These are phyloP conservation scores for Crithidia sp. DNA, from an alignment of 208 protist genomes.

Conservation along the genomic window DNA sequence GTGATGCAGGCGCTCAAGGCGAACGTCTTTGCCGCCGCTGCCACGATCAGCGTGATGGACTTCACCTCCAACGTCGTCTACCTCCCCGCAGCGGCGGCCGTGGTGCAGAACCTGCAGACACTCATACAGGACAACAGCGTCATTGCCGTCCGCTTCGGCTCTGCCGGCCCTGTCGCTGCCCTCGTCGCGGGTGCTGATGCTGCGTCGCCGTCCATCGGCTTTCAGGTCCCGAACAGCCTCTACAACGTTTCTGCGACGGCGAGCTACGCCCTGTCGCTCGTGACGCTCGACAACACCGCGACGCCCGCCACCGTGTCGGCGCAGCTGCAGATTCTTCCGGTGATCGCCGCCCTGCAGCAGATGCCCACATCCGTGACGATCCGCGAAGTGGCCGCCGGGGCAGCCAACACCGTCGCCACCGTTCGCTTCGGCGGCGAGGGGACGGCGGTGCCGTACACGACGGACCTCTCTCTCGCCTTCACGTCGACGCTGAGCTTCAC, in stretches of 20 bases:
- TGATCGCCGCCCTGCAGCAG: constrained; percentile 40
- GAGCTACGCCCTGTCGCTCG: constrained; percentile 11
- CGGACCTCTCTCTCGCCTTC: constrained; percentile 33
- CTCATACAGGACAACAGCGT: constrained; percentile 13
- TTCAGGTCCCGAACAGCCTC: constrained; percentile 30
- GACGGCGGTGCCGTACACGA: constrained; percentile 50
- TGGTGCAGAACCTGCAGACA: constrained; percentile 30
- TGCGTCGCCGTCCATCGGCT: constrained; percentile 10
- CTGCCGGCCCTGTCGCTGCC: constrained; percentile 20
- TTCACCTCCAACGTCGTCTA: constrained; percentile 42
- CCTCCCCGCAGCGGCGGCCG: constrained; percentile 16
- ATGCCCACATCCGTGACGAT: constrained; percentile 25
- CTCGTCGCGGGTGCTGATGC: constrained; percentile 17
- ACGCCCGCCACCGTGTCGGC: constrained; percentile 3
- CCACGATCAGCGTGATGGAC: constrained; percentile 39
- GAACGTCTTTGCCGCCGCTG: constrained; percentile 21
- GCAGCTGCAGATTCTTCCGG: constrained; percentile 33
- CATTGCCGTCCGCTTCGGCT: constrained; percentile 31
- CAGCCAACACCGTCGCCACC: constrained; percentile 32
- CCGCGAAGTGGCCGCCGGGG: constrained; percentile 22
- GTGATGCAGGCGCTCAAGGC: constrained; percentile 34
- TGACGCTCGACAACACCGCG: constrained; percentile 16
- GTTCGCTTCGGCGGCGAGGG: constrained; percentile 46
- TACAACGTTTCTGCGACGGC: constrained; percentile 20
- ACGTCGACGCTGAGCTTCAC: constrained; percentile 51